phyloP scores from a whole-genome alignment of 192 early-diverging fungal genomes.

The Umbelopsis sp. region DNA sequence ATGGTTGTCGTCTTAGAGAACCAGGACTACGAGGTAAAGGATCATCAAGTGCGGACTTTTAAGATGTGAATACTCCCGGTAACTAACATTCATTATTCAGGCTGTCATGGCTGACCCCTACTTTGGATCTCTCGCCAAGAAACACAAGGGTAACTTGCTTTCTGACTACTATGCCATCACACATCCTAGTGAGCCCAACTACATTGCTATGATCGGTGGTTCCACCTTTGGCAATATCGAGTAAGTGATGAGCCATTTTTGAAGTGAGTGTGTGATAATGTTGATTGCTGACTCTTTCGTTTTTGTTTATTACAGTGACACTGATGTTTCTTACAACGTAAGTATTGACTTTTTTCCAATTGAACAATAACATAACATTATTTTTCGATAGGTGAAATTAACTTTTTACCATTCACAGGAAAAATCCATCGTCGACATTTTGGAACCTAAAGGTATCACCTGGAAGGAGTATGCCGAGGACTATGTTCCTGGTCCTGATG shows the following conservation, averaged over 20 bases:
- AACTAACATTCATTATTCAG: not conserved
- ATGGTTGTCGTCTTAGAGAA: slow-evolving; percentile 21
- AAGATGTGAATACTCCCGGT: too few relatives aligned
- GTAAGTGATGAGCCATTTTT: not conserved
- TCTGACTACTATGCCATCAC: slow-evolving; percentile 54
- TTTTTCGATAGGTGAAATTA: too few relatives aligned
- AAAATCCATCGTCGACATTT: slow-evolving; percentile 45
- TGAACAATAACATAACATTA: not conserved
- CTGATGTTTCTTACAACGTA: not conserved
- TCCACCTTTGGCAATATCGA: slow-evolving; percentile 31
- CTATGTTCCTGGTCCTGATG: slow-evolving; percentile 29
- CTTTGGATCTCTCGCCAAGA: slow-evolving; percentile 8
- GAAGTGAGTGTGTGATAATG: not conserved
- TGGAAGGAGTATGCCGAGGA: slow-evolving; percentile 57
- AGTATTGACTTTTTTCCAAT: not conserved
- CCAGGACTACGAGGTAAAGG: not conserved
- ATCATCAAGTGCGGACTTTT: too few relatives aligned
- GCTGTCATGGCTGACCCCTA: slow-evolving; percentile 17
- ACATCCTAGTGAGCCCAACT: slow-evolving; percentile 54
- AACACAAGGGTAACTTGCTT: slow-evolving; percentile 45
- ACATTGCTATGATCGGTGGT: slow-evolving; percentile 47
- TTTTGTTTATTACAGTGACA: not conserved
- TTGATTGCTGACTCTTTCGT: not conserved
- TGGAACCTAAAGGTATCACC: slow-evolving; percentile 48
- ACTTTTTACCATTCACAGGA: not conserved